phyloP scores from a whole-genome alignment of 169 alveolate species.

The Plasmodium reichenowi region DNA sequence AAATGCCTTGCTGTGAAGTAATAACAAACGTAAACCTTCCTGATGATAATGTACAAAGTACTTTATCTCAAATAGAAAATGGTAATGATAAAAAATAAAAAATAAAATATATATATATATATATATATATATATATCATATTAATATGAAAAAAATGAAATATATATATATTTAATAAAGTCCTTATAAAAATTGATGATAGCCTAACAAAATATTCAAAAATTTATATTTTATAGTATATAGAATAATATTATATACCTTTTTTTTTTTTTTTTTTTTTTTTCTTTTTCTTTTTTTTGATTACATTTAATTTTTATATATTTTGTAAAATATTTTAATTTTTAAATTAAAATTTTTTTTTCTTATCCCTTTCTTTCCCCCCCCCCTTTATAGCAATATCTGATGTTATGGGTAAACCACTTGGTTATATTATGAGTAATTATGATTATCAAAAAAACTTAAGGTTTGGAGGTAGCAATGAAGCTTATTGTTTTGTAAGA shows the following conservation, averaged over 20 bases:
- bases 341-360: neutral
- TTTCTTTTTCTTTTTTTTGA: too few species aligned
- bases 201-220: neutral
- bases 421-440: slow-evolving; percentile 57
- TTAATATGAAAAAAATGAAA: neutral
- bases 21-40: slow-evolving; percentile 29
- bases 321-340: too few species aligned
- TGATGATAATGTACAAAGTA: slow-evolving; percentile 32
- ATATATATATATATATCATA: neutral
- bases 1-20: slow-evolving; percentile 69
- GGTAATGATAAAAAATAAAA: slow-evolving; percentile 11
- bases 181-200: neutral
- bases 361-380: neutral
- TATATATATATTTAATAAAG: neutral
- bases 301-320: too few species aligned
- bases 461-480: slow-evolving; percentile 33
- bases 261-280: neutral
- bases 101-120: neutral
- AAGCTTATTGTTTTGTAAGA: slow-evolving; percentile 59
- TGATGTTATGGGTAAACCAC: slow-evolving; percentile 38
- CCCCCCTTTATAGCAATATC: slow-evolving; percentile 25
- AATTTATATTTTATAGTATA: too few species aligned
- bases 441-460: slow-evolving; percentile 55
- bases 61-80: slow-evolving; percentile 37
- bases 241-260: too few species aligned